Base-by-base conservation (phyloP, 2,329 filamentous ascomycete species). In the Penicillium janthinellum region DNA sequence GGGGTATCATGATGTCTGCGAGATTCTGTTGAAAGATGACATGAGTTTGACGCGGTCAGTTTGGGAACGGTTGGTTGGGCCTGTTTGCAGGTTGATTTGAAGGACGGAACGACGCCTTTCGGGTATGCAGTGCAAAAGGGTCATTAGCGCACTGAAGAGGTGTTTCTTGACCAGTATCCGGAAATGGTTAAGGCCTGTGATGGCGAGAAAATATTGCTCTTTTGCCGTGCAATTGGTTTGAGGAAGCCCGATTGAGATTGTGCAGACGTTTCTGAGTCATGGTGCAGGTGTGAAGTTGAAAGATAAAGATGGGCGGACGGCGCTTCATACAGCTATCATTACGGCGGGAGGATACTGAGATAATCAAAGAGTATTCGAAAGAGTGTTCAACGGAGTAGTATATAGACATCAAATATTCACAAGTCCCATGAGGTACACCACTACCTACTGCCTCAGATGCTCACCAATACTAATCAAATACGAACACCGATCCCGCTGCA, bases 401-500 rank as follows among this genome's bases (percentile, higher is more conserved):
- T 22, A 22, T 22, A 22, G 35, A 14, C 31, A 20, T 35, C 31
- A 20, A 22, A 15, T 15, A 37, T 37, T 35, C 31, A 50, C 28
- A 50, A 37, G n/a, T 37, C 12, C 2, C 12, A 10, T 15, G 11
- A 37, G 6, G 5, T 15, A 12, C 7, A 34, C 28, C 39, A 45
- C 61, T 67, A 84, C 73, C 61, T 67, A 84, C 73, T 85, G 83
- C 61, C 74, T 75, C 62, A 85, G 70, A 17, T 70, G 73, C 38
- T 75, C 59, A 2, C 81, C 83, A 71, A 86, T 84, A 34, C 74
- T 74, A 34, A 68, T 70, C 60, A 84, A 73, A 71, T 83, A 86
- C 20, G 69, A 63, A 71, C 84, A 86, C 56, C 79, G 78, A 47
- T 67, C 68, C 65, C 67, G 66, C 62, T 82, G 78, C 5, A 69